A percentile compares a stretch with the other conserved stretches of the same genome.
phyloP scores from a whole-genome alignment of 2,329 filamentous ascomycete genomes.

The Dendryphion nanum region DNA sequence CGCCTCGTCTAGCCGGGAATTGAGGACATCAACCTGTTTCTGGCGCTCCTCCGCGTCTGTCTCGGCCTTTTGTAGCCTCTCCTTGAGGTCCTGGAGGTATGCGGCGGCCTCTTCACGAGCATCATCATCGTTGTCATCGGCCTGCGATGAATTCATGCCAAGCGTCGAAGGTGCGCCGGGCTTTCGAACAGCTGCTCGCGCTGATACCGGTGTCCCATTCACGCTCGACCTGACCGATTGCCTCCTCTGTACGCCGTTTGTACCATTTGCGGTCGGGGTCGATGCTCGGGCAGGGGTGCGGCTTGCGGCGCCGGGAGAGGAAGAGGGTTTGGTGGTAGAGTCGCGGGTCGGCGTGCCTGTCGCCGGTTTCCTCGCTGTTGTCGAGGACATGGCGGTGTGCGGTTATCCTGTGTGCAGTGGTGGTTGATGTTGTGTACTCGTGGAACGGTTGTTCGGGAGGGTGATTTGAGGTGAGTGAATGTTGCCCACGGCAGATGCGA shows the following conservation, averaged over 20 bases:
- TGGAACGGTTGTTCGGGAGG: slow-evolving; percentile 1
- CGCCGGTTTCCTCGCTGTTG: slow-evolving; percentile 36
- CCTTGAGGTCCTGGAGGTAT: slow-evolving; percentile 79
- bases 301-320: slow-evolving; percentile 31
- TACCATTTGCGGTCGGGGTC: slow-evolving; percentile 24
- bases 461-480: background rate
- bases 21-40: slow-evolving; percentile 81
- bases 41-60: slow-evolving; percentile 72
- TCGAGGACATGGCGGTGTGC: slow-evolving; percentile 28
- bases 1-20: slow-evolving; percentile 82
- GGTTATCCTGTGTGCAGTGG: background rate
- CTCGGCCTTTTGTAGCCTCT: slow-evolving; percentile 79
- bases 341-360: slow-evolving; percentile 25
- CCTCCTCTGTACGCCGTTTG: slow-evolving; percentile 28
- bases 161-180: slow-evolving; percentile 33
- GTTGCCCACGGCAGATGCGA: background rate
- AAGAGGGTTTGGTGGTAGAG: slow-evolving; percentile 19
- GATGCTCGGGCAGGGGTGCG: slow-evolving; percentile 33
- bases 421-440: background rate
- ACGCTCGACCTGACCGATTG: slow-evolving; percentile 30
- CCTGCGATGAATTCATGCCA: slow-evolving; percentile 34
- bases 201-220: slow-evolving; percentile 38
- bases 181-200: slow-evolving; percentile 38
- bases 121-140: slow-evolving; percentile 54
- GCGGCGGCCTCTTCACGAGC: slow-evolving; percentile 76